Base-by-base conservation (phyloP, 257 asterid genomes). In the Asclepias syriaca region DNA sequence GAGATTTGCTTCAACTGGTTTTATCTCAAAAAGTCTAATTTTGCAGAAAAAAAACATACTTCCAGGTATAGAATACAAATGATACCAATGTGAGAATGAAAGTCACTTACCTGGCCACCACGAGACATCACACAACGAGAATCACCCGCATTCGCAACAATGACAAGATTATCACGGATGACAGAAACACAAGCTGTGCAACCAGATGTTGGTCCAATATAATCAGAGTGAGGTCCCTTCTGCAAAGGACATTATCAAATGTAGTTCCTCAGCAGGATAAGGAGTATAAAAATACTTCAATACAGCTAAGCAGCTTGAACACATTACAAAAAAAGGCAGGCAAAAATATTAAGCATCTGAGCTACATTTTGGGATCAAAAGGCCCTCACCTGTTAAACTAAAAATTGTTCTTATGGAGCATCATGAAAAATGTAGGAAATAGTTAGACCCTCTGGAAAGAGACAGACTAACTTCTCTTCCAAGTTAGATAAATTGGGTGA, bases 71-170 rank as follows among this genome's bases (percentile, higher is more conserved):
- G 15, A 75, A 57, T 19, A 49, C 39, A 74, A 39, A 7, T 63
- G 24, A 64, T 64, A 34, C 68, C 9, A 63, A 5, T 16, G 39
- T 7, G 1, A 18, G 68, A 64, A 59, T 27, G 29, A 37, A 64
- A 70, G 74, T 77, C 69, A 46, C 67, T 79, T 74, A 90, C 98
- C 96, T 86, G 81, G 60, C 96, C 96, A 63, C 88, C 85, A 71
- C 90, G 89, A 51, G 95, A 89, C 76, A 91, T 72, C 65, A 93
- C 93, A 15, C 98, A 93, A 32, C 98, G 95, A 64, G 98, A 90
- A 85, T 93, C 98, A 63, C 98, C 97, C 57, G 95, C 98, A 87
- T 93, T 93, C 81, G 97, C 98, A 67, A 90, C 98, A 64, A 89
- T 61, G 74, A 90, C 82, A 75, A 74, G 84, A 76, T 83, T 78